These are phyloP conservation scores for Mortierella sp. DNA, from an alignment of 371 early-diverging fungal genomes.

Conservation along the genomic window DNA sequence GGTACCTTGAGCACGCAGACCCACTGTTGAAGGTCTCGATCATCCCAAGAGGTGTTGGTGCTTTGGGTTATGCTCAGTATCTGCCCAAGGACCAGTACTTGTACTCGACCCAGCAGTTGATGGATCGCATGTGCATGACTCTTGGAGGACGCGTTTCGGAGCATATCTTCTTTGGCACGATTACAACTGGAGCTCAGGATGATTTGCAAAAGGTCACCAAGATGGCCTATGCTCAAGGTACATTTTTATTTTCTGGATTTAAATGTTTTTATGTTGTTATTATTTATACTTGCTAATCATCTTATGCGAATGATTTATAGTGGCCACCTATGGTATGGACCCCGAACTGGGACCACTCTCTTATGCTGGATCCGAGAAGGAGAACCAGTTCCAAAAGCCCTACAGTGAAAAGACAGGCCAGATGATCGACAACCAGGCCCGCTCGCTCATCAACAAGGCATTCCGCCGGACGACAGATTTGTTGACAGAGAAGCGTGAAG, in stretches of 20 bases:
- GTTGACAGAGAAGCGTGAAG: slow-evolving; percentile 81
- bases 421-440: slow-evolving; percentile 95
- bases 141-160: slow-evolving; percentile 97
- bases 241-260: neutral
- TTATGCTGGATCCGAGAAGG: slow-evolving; percentile 78
- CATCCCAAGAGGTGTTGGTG: slow-evolving; percentile 96
- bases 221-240: slow-evolving; percentile 90
- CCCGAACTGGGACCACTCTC: slow-evolving; percentile 86
- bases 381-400: slow-evolving; percentile 91
- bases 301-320: slow-evolving; percentile 21
- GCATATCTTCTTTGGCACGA: slow-evolving; percentile 88
- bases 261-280: neutral
- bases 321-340: slow-evolving; percentile 97
- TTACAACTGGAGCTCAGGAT: slow-evolving; percentile 66
- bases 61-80: slow-evolving; percentile 98
- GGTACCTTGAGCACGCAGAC: slow-evolving; percentile 96
- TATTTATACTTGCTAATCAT: neutral
- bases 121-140: slow-evolving; percentile 98
- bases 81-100: slow-evolving; percentile 97
- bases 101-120: slow-evolving; percentile 90
- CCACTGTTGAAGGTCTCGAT: slow-evolving; percentile 98
- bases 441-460: slow-evolving; percentile 81
- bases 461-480: slow-evolving; percentile 85
- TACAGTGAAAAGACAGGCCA: slow-evolving; percentile 95
- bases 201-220: slow-evolving; percentile 96